Evolutionary conservation across 1,284 basidiomycete genomes (phyloP).

Genomic region (Psilocybe mexicana): DNA sequence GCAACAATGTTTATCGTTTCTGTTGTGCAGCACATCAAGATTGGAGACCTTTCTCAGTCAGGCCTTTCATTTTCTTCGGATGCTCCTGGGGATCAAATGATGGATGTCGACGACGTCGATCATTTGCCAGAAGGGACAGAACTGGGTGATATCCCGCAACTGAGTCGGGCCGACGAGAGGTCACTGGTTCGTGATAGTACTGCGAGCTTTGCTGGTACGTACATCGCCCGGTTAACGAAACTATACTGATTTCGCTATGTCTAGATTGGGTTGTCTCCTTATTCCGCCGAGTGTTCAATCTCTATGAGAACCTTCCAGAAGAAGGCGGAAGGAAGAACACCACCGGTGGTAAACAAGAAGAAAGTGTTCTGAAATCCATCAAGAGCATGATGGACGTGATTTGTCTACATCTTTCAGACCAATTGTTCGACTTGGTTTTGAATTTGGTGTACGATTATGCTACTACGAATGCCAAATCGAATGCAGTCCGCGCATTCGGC

Average conservation of each 20-base stretch:
- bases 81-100: slow-evolving; percentile 51
- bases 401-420: slow-evolving; percentile 86
- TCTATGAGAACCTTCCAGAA: slow-evolving; percentile 94
- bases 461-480: slow-evolving; percentile 84
- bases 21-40: slow-evolving; percentile 77
- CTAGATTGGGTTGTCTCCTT: slow-evolving; percentile 89
- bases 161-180: slow-evolving; percentile 74
- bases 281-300: slow-evolving; percentile 81
- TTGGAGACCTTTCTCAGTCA: slow-evolving; percentile 76
- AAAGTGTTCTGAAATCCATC: slow-evolving; percentile 79
- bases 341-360: slow-evolving; percentile 86
- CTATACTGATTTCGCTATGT: slow-evolving; percentile 8
- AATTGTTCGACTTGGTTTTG: slow-evolving; percentile 85
- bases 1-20: slow-evolving; percentile 80
- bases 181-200: slow-evolving; percentile 77
- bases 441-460: slow-evolving; percentile 87
- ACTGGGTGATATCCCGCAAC: slow-evolving; percentile 44
- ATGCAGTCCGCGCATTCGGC: slow-evolving; percentile 88
- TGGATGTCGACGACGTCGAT: slow-evolving; percentile 51
- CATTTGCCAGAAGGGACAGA: slow-evolving; percentile 59
- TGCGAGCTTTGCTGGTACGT: slow-evolving; percentile 72
- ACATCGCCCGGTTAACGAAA: slow-evolving; percentile 2
- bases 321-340: slow-evolving; percentile 83
- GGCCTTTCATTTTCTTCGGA: slow-evolving; percentile 55
- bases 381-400: slow-evolving; percentile 85